Conservation (phyloP, 1,284 basidiomycete genomes). For the Lentinula novae-zelandiae region DNA sequence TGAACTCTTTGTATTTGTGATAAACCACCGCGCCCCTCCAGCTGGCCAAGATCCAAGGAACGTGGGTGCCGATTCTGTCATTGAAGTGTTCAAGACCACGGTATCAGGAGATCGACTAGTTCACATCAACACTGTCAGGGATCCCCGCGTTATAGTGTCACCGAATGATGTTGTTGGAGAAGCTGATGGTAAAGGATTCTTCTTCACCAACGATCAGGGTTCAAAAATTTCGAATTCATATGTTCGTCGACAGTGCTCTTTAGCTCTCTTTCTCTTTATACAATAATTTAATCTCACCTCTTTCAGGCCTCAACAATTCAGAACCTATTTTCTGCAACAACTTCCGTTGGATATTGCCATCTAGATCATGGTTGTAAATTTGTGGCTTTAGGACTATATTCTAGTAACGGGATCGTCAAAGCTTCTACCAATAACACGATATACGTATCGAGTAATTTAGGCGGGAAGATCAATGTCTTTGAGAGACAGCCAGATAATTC, state of each 20-base stretch:
- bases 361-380: constrained; percentile 53
- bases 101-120: constrained; percentile 41
- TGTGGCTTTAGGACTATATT: constrained; percentile 39
- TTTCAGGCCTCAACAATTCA: constrained; percentile 26
- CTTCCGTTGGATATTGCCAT: constrained; percentile 60
- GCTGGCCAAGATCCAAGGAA: constrained; percentile 29
- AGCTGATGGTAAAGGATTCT: constrained; percentile 56
- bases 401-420: constrained; percentile 54
- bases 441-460: constrained; percentile 44
- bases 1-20: constrained; percentile 58
- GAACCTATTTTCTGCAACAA: constrained; percentile 17
- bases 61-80: constrained; percentile 64
- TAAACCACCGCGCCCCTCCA: constrained; percentile 62
- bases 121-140: constrained; percentile 56
- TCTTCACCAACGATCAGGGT: constrained; percentile 65
- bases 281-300: background rate
- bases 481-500: constrained; percentile 54
- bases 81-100: constrained; percentile 66
- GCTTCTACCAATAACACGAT: constrained; percentile 47
- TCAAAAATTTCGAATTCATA: constrained; percentile 39
- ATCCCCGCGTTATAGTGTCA: constrained; percentile 43
- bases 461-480: constrained; percentile 44
- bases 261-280: constrained; percentile 9
- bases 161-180: constrained; percentile 71
- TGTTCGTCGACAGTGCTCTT: constrained; percentile 33